A percentile compares a stretch with the other conserved stretches of the same genome.
phyloP scores from a whole-genome alignment of 73 alveolate genomes.

The Symbiodinium natans region DNA sequence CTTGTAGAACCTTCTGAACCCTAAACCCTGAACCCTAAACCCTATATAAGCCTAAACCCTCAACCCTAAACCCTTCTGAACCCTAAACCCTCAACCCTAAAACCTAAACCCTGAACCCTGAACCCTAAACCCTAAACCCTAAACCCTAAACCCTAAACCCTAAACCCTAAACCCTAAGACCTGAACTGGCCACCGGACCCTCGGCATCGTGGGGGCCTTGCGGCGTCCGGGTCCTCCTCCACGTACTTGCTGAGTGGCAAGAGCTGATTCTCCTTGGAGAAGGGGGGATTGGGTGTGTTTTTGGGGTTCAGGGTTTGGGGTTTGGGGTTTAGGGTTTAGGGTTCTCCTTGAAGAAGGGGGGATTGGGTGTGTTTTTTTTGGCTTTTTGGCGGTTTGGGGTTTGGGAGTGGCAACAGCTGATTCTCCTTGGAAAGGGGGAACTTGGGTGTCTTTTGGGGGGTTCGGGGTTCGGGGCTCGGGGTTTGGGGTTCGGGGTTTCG shows the following conservation, averaged over 20 bases:
- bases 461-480: not conserved
- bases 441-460: too few relatives aligned
- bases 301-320: not conserved
- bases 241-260: conserved; percentile 82
- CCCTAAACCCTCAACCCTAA: not conserved
- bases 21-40: too few relatives aligned
- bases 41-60: too few relatives aligned
- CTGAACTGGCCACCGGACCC: too few relatives aligned
- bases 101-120: not conserved
- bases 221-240: conserved; percentile 68
- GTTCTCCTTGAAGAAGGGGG: not conserved
- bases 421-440: too few relatives aligned
- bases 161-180: not conserved
- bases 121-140: not conserved
- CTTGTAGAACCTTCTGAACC: too few relatives aligned
- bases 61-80: not conserved
- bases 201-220: conserved; percentile 14
- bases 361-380: not conserved
- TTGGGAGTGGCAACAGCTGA: too few relatives aligned
- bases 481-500: too few relatives aligned
- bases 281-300: not conserved
- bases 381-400: not conserved
- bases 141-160: not conserved
- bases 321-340: conserved; percentile 1
- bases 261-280: conserved; percentile 36